These are phyloP conservation scores for Syzygium syzygioides DNA, from an alignment of 441 rosid species.

Conservation along the genomic window DNA sequence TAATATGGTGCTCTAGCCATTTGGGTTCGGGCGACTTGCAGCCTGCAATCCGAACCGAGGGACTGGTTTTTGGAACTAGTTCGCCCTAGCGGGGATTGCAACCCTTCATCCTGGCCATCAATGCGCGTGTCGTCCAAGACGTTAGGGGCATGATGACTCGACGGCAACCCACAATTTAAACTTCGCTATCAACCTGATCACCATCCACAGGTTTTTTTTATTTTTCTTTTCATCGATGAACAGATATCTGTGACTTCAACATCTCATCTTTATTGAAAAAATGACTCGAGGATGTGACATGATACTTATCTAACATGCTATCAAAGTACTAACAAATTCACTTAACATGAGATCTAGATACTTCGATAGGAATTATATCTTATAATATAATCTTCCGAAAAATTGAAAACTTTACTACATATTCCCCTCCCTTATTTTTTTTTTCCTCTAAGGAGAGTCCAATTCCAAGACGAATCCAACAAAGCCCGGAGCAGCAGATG, in stretches of 20 bases:
- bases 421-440: background rate
- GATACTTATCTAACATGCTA: rapidly evolving
- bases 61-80: too few species aligned
- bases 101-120: too few species aligned
- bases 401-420: rapidly evolving
- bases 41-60: too few species aligned
- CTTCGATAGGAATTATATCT: background rate
- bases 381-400: background rate
- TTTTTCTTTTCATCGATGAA: background rate
- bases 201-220: background rate
- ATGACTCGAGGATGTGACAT: background rate
- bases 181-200: too few species aligned
- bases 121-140: too few species aligned
- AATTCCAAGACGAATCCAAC: background rate
- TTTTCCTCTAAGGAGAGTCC: background rate
- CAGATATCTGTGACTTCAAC: background rate
- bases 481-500: background rate
- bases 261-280: background rate
- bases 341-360: background rate
- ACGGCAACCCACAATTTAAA: too few species aligned
- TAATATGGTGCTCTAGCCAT: too few species aligned
- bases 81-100: too few species aligned
- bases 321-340: background rate
- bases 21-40: too few species aligned
- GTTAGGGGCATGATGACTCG: too few species aligned